These are phyloP conservation scores for Fusarium clavum DNA, from an alignment of 2,329 filamentous ascomycete genomes.

Conservation along the genomic window DNA sequence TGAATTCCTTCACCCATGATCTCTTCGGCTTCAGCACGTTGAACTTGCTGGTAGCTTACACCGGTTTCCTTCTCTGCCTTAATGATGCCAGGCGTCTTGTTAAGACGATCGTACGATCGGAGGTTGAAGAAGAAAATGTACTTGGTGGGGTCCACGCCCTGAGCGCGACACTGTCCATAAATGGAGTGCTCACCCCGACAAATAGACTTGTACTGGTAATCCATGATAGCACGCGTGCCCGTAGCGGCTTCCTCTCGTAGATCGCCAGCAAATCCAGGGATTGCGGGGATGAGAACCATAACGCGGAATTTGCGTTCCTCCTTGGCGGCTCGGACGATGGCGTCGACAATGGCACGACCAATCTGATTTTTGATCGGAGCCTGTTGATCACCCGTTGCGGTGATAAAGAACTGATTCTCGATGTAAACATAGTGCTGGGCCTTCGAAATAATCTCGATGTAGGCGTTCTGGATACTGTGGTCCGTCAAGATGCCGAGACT, in stretches of 20 bases:
- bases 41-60: constrained; percentile 85
- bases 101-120: constrained; percentile 90
- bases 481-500: constrained; percentile 89
- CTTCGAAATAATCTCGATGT: constrained; percentile 84
- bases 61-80: constrained; percentile 84
- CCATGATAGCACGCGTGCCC: constrained; percentile 95
- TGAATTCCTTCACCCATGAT: constrained; percentile 83
- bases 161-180: constrained; percentile 77
- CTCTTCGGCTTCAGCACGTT: constrained; percentile 88
- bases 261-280: constrained; percentile 95
- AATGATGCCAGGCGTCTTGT: constrained; percentile 79
- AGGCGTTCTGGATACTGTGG: constrained; percentile 88
- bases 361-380: constrained; percentile 88
- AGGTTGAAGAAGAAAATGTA: constrained; percentile 96
- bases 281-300: constrained; percentile 89
- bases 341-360: constrained; percentile 89
- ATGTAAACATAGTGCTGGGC: constrained; percentile 97
- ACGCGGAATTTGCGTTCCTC: constrained; percentile 90
- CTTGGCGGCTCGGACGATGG: constrained; percentile 82
- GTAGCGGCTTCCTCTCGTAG: constrained; percentile 83
- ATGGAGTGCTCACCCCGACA: constrained; percentile 93
- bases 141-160: constrained; percentile 80
- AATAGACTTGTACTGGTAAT: constrained; percentile 98
- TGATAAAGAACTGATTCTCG: constrained; percentile 99
- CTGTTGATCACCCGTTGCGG: constrained; percentile 90